phyloP scores from a whole-genome alignment of 352 stramenopile species.

The Phytophthora melonis region DNA sequence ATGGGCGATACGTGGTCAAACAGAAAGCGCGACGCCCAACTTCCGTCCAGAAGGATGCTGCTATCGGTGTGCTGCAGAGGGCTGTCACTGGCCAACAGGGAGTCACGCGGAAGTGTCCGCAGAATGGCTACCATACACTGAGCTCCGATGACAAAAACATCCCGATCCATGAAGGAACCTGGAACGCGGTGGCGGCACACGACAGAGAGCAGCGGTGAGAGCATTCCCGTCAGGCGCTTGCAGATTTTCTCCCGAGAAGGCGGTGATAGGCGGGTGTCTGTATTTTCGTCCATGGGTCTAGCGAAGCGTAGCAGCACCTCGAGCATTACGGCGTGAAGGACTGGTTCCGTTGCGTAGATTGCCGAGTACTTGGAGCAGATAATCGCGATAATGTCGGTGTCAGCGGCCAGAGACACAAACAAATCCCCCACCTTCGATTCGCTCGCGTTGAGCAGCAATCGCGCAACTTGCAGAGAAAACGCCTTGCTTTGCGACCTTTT shows the following conservation, averaged over 20 bases:
- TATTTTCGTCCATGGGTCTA: slow-evolving; percentile 18
- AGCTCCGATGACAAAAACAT: slow-evolving; percentile 47
- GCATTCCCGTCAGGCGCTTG: slow-evolving; percentile 47
- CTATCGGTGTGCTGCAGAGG: slow-evolving; percentile 48
- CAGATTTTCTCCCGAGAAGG: slow-evolving; percentile 46
- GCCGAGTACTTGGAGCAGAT: slow-evolving; percentile 58
- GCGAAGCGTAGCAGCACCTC: slow-evolving; percentile 55
- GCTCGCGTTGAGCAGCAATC: slow-evolving; percentile 61
- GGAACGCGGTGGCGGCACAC: slow-evolving; percentile 62
- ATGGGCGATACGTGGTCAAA: slow-evolving; percentile 67
- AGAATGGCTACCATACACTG: slow-evolving; percentile 55
- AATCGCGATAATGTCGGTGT: slow-evolving; percentile 61
- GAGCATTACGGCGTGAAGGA: slow-evolving; percentile 56
- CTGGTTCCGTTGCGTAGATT: slow-evolving; percentile 51
- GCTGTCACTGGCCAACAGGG: slow-evolving; percentile 28
- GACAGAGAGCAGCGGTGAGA: slow-evolving; percentile 56
- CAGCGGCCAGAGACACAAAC: slow-evolving; percentile 66
- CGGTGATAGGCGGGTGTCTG: slow-evolving; percentile 18
- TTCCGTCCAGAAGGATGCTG: slow-evolving; percentile 46
- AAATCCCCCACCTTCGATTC: slow-evolving; percentile 53
- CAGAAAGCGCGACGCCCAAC: slow-evolving; percentile 62
- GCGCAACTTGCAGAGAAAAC: slow-evolving; percentile 51
- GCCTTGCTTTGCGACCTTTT: slow-evolving; percentile 38
- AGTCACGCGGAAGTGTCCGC: slow-evolving; percentile 27
- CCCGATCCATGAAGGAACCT: slow-evolving; percentile 58